A percentile compares a stretch with the other conserved stretches of the same genome.
Evolutionary conservation across 306 rosid genomes (phyloP).

Genomic region (Elaeagnus macrophylla): DNA sequence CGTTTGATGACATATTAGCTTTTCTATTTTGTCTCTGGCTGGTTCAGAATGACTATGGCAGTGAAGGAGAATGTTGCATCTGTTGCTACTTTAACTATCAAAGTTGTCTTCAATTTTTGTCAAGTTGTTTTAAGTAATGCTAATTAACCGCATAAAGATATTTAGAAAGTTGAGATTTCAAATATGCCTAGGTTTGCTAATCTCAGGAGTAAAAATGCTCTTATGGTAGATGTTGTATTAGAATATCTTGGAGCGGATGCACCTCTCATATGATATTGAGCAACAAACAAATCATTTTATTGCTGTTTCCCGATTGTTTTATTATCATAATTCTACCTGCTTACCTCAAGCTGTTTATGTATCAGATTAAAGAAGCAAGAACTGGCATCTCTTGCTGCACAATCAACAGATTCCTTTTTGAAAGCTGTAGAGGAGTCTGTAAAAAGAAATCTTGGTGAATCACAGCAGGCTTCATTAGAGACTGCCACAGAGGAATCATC

Average conservation of each 20-base stretch:
- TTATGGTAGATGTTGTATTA: not conserved
- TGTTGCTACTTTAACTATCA: too few relatives aligned
- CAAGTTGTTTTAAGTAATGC: too few relatives aligned
- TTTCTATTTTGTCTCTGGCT: too few relatives aligned
- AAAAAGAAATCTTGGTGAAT: slow-evolving; percentile 24
- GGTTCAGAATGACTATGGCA: too few relatives aligned
- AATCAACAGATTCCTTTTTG: slow-evolving; percentile 49
- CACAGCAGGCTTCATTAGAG: slow-evolving; percentile 26
- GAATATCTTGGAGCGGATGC: not conserved
- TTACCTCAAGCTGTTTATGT: slow-evolving; percentile 9
- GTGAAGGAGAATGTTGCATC: too few relatives aligned
- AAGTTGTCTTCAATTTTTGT: too few relatives aligned
- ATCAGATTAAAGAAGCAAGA: slow-evolving; percentile 68
- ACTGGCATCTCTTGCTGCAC: slow-evolving; percentile 50
- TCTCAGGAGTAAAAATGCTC: too few relatives aligned
- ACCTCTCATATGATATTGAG: not conserved
- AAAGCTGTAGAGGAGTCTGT: slow-evolving; percentile 52
- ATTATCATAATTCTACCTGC: not conserved
- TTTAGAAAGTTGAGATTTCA: too few relatives aligned
- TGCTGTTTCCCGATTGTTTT: not conserved
- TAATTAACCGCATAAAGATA: too few relatives aligned
- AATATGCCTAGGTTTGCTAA: too few relatives aligned
- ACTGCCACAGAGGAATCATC: slow-evolving; percentile 26
- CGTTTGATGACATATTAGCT: too few relatives aligned
- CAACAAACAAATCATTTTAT: not conserved